Base-by-base conservation (phyloP, 108 stramenopile genomes). In the Aurantiochytrium sp. region DNA sequence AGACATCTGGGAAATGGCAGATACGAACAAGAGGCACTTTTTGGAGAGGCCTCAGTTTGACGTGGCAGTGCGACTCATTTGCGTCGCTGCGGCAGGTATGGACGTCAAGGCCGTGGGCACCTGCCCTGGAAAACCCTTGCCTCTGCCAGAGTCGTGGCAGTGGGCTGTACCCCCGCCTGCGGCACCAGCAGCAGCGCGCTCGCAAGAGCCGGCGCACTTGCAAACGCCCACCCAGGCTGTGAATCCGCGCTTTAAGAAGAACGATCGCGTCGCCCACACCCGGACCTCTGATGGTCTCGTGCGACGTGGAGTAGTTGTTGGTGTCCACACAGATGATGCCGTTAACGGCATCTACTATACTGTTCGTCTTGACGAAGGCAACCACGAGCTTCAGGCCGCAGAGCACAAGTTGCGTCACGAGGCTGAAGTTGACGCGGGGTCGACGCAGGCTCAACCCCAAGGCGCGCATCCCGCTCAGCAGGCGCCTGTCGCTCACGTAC, bases 271-370 rank as follows among this genome's bases (percentile, higher is more conserved):
- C 16, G 76, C 45, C 12, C 45, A 53, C 23, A 53, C 51, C 43
- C 76, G 76, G 1, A 83, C 49, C n/a, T 53, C 49, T 6, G 76
- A 83, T 45, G 76, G 76, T 45, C 76, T 83, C 12, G 49, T 83
- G 51, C 6, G 76, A n/a, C 76, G 76, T 23, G 76, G 76, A 6
- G 51, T 83, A 6, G 5, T 83, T 23, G 76, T 53, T 12, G 76
- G 76, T 4, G 76, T 83, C 25, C 76, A 83, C 23, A 23, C n/a
- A 16, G 76, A 83, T 45, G 76, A 83, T 45, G 49, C 51, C 28
- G 76, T 83, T 8, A 83, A 83, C 51, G 76, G 76, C 45, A 53
- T 53, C n/a, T 83, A 83, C 23, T 83, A 83, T 45, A 83, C 76
- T 12, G 45, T 83, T 25, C 76, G 76, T 55, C 51, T 83, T 12